Evolutionary conservation across 148 eudicot genomes (phyloP).

Genomic region (Persicaria tinctoria): DNA sequence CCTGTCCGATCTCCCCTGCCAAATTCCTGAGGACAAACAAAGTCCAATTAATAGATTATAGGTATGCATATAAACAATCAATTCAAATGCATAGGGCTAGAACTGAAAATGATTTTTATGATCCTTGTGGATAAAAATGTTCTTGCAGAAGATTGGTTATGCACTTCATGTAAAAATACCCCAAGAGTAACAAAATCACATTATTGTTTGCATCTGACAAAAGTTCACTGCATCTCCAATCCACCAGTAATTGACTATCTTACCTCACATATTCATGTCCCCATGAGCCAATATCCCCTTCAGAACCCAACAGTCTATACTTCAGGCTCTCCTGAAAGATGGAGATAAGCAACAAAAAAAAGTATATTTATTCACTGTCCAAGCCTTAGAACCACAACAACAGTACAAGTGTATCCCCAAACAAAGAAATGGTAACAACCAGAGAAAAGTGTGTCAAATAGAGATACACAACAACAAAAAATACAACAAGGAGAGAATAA

Average conservation of each 20-base stretch:
- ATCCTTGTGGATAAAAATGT: neutral
- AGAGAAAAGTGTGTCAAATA: neutral
- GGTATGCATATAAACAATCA: neutral
- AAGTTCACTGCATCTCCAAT: neutral
- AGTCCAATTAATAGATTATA: neutral
- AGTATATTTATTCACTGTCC: neutral
- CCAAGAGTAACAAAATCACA: neutral
- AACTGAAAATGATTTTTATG: neutral
- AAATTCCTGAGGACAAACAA: slow-evolving; percentile 48
- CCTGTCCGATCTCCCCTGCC: slow-evolving; percentile 88
- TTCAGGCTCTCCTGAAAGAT: slow-evolving; percentile 79
- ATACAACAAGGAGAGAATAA: neutral
- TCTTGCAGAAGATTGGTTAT: neutral
- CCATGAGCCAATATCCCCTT: slow-evolving; percentile 98
- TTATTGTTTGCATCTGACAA: neutral
- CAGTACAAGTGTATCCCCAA: neutral
- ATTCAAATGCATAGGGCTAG: neutral
- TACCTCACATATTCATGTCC: slow-evolving; percentile 99
- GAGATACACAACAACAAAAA: neutral
- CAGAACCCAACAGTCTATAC: slow-evolving; percentile 80
- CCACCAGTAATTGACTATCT: slow-evolving; percentile 6
- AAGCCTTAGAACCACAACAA: neutral
- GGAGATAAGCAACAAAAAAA: neutral
- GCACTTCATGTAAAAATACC: neutral
- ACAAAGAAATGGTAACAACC: neutral